Conservation (phyloP, 352 stramenopile genomes). For the Globisporangium uncinulatum region DNA sequence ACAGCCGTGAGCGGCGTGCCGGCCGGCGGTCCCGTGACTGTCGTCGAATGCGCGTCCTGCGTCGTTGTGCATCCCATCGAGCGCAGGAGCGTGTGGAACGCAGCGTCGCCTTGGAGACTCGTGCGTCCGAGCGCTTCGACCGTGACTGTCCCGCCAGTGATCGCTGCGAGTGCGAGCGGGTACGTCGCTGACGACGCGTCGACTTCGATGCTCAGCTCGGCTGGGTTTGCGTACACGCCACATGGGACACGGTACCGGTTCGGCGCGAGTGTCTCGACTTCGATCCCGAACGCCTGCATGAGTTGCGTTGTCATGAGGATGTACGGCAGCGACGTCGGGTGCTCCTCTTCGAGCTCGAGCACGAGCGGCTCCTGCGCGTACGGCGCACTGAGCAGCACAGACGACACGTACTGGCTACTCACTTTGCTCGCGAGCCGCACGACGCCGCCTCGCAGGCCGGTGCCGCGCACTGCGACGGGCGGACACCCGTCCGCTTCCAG, state of each 20-base stretch:
- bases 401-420: slow-evolving; percentile 95
- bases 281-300: slow-evolving; percentile 96
- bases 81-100: slow-evolving; percentile 88
- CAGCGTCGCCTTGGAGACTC: slow-evolving; percentile 94
- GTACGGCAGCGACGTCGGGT: slow-evolving; percentile 96
- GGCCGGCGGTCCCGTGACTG: slow-evolving; percentile 63
- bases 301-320: slow-evolving; percentile 92
- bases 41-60: slow-evolving; percentile 60
- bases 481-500: slow-evolving; percentile 56
- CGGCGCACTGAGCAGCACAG: slow-evolving; percentile 93
- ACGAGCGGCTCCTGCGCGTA: slow-evolving; percentile 73
- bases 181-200: slow-evolving; percentile 97
- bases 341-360: slow-evolving; percentile 93
- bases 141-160: slow-evolving; percentile 92
- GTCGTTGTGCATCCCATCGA: slow-evolving; percentile 74
- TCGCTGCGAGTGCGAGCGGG: slow-evolving; percentile 94
- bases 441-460: slow-evolving; percentile 63
- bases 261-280: slow-evolving; percentile 85
- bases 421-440: slow-evolving; percentile 91
- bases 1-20: slow-evolving; percentile 75
- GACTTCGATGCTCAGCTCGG: slow-evolving; percentile 86
- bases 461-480: slow-evolving; percentile 71
- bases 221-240: slow-evolving; percentile 66
- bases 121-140: slow-evolving; percentile 92
- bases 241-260: slow-evolving; percentile 74